Percentiles rank a stretch among this genome's conserved stretches.
Evolutionary conservation across 1,284 basidiomycete genomes (phyloP).

Genomic region (Paramarasmius palmivorus): DNA sequence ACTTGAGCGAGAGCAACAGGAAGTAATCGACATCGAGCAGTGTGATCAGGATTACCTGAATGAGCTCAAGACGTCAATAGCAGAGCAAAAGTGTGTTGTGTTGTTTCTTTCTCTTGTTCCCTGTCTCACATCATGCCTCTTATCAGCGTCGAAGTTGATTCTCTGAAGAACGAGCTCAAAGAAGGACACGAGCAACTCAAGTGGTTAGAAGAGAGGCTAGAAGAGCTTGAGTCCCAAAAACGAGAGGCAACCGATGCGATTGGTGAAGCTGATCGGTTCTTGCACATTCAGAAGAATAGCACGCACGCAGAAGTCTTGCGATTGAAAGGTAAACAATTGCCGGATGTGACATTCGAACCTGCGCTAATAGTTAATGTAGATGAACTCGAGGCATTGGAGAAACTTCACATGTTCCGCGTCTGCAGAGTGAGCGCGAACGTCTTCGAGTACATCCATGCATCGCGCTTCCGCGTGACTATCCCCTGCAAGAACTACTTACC

Average conservation of each 20-base stretch:
- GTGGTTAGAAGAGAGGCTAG: constrained; percentile 61
- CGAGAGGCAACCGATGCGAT: constrained; percentile 60
- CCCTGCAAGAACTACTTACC: constrained; percentile 67
- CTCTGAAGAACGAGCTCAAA: constrained; percentile 66
- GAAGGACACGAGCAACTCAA: constrained; percentile 72
- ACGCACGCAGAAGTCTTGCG: constrained; percentile 76
- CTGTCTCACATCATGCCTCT: constrained; percentile 19
- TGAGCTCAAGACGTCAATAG: constrained; percentile 80
- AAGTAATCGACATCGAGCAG: constrained; percentile 80
- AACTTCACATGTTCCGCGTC: constrained; percentile 70
- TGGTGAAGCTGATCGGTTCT: constrained; percentile 57
- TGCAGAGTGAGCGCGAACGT: constrained; percentile 53
- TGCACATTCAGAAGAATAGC: constrained; percentile 74
- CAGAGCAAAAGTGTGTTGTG: constrained; percentile 76
- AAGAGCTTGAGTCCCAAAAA: constrained; percentile 64
- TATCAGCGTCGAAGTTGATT: constrained; percentile 68
- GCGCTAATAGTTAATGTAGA: constrained; percentile 43
- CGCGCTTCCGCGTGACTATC: constrained; percentile 63
- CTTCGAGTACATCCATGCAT: constrained; percentile 69
- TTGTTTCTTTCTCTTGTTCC: constrained; percentile 5
- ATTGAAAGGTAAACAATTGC: constrained; percentile 58
- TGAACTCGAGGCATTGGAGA: constrained; percentile 76
- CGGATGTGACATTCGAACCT: not conserved
- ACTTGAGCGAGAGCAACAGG: constrained; percentile 71
- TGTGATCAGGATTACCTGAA: constrained; percentile 84